Percentiles rank a stretch among this genome's conserved stretches.
Conservation (phyloP, 2,329 filamentous ascomycete species). For the Bimuria novae-zelandiae region DNA sequence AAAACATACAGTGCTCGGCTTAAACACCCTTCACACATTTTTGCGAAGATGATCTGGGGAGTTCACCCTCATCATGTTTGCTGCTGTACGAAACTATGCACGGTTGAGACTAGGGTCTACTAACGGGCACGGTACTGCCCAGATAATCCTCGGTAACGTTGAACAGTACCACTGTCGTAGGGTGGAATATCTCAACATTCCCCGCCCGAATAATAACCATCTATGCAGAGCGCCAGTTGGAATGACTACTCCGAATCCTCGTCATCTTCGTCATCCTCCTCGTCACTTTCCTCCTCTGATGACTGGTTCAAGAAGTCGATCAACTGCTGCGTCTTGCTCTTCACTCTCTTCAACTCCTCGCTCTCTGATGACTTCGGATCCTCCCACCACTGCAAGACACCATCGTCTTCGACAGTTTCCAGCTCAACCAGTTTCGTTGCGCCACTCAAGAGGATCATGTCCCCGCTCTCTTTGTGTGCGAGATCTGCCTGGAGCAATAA, state of each 20-base stretch:
- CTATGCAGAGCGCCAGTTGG: not conserved
- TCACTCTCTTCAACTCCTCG: conserved; percentile 71
- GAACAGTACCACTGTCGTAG: not conserved
- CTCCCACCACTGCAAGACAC: conserved; percentile 86
- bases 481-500: conserved; percentile 82
- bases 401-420: conserved; percentile 88
- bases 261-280: conserved; percentile 58
- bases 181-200: too few relatives aligned
- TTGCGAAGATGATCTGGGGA: too few relatives aligned
- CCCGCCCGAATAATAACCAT: too few relatives aligned
- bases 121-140: too few relatives aligned
- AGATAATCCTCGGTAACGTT: too few relatives aligned
- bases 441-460: conserved; percentile 73
- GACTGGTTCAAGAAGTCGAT: conserved; percentile 82
- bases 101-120: too few relatives aligned
- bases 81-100: too few relatives aligned
- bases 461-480: conserved; percentile 65
- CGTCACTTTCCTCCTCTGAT: conserved; percentile 70
- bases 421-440: conserved; percentile 83
- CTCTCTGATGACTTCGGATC: conserved; percentile 70
- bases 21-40: too few relatives aligned
- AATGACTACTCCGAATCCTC: conserved; percentile 41
- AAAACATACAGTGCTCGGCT: too few relatives aligned
- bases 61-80: too few relatives aligned
- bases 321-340: conserved; percentile 74